Conservation (phyloP, 2,329 filamentous ascomycete genomes). For the Teratosphaeria epicoccoides region DNA sequence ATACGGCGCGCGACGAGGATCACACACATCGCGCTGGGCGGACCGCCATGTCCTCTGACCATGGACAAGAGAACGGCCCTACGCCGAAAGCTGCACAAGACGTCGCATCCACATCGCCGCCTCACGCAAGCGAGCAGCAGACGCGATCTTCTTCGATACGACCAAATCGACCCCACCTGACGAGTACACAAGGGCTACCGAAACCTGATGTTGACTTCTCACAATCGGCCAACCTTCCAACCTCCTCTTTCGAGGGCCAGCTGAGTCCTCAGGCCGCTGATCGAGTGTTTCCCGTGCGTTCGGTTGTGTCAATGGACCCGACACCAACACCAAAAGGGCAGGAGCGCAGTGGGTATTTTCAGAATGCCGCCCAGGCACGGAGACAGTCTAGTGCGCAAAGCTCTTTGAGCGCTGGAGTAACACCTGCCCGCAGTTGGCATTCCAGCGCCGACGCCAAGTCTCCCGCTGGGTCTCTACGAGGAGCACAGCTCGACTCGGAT, state of each 20-base stretch:
- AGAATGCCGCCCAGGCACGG: conserved; percentile 12
- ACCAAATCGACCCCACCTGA: neutral
- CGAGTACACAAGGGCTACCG: neutral
- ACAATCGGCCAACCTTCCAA: neutral
- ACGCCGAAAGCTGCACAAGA: neutral
- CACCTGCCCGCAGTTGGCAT: neutral
- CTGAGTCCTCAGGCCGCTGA: conserved; percentile 39
- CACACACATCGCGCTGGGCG: neutral
- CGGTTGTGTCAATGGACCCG: conserved; percentile 61
- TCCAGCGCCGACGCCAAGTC: neutral
- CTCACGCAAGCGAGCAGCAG: neutral
- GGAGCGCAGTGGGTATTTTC: conserved; percentile 27
- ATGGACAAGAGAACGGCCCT: conserved; percentile 1
- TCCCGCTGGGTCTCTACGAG: neutral
- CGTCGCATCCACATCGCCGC: neutral
- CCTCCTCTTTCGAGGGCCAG: conserved; percentile 10
- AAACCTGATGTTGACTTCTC: conserved; percentile 2
- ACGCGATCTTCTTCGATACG: neutral
- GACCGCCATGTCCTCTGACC: conserved; percentile 7
- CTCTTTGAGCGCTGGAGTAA: neutral
- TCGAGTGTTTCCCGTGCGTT: conserved; percentile 70
- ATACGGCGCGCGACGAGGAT: neutral
- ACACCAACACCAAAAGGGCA: conserved; percentile 24
- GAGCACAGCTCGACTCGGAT: neutral
- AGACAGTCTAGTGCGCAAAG: conserved; percentile 1